Conservation (phyloP, 2,329 filamentous ascomycete species). For the Thyridium curvatum region DNA sequence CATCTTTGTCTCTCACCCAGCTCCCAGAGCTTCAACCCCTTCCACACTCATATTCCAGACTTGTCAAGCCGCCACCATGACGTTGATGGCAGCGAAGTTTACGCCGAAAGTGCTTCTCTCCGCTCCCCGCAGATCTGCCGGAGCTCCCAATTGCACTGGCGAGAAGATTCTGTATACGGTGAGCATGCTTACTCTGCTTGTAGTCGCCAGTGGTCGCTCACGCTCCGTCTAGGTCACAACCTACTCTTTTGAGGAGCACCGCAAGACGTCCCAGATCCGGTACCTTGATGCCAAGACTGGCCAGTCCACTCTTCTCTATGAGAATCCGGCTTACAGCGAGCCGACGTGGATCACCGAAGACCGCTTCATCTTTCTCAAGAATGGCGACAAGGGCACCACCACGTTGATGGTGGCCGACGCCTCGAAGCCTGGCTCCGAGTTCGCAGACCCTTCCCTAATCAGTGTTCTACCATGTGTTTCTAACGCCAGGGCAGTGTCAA, state of each 20-base stretch:
- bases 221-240: constrained; percentile 48
- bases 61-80: constrained; percentile 45
- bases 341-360: constrained; percentile 70
- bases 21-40: not conserved
- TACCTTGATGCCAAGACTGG: constrained; percentile 64
- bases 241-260: constrained; percentile 75
- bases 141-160: constrained; percentile 62
- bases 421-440: constrained; percentile 29
- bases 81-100: constrained; percentile 63
- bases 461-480: constrained; percentile 1
- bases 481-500: constrained; percentile 24
- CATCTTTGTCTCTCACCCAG: no score
- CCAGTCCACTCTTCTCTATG: constrained; percentile 58
- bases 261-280: constrained; percentile 59
- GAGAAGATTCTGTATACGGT: constrained; percentile 60
- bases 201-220: not conserved
- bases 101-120: constrained; percentile 72
- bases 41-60: not conserved
- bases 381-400: constrained; percentile 39
- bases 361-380: constrained; percentile 51
- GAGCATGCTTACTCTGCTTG: constrained; percentile 9
- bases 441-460: constrained; percentile 12
- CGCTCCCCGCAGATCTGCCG: constrained; percentile 65
- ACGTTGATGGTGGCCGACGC: constrained; percentile 35
- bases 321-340: constrained; percentile 60